phyloP scores from a whole-genome alignment of 2,329 filamentous ascomycete species.

The Neophaeococcomyces mojaviensis region DNA sequence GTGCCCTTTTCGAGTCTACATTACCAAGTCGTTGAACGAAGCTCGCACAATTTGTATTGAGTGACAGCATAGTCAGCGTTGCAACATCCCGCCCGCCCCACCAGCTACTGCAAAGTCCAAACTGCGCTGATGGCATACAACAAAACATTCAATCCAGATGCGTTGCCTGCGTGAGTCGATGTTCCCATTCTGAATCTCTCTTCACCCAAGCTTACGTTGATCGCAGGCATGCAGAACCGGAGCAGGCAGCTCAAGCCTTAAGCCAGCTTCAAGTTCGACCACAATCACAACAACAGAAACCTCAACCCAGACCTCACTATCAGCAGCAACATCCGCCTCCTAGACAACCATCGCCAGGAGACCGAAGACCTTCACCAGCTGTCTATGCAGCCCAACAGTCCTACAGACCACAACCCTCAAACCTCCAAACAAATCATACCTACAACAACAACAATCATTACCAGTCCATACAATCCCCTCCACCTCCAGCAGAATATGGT shows the following conservation, averaged over 20 bases:
- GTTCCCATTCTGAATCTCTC: conserved; percentile 19
- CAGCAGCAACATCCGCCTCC: conserved; percentile 19
- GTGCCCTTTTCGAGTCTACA: too few species aligned
- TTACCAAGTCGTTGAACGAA: too few species aligned
- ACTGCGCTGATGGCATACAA: conserved; percentile 74
- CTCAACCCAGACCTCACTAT: conserved; percentile 23
- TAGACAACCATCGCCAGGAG: neutral
- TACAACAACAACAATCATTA: conserved; percentile 15
- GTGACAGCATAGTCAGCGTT: too few species aligned
- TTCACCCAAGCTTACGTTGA: conserved; percentile 5
- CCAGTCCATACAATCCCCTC: conserved; percentile 28
- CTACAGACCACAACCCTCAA: conserved; percentile 13
- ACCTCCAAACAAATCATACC: conserved; percentile 11
- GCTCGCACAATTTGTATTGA: too few species aligned
- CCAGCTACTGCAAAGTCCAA: neutral
- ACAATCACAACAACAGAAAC: conserved; percentile 12
- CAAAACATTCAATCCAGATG: conserved; percentile 84
- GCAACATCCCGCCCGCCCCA: too few species aligned
- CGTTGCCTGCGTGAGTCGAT: conserved; percentile 71
- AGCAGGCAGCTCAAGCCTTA: conserved; percentile 45
- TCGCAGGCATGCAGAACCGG: conserved; percentile 65
- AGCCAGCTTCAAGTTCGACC: conserved; percentile 21
- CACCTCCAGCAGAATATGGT: conserved; percentile 42
- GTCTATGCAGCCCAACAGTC: conserved; percentile 14
- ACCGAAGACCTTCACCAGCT: conserved; percentile 10